phyloP scores from a whole-genome alignment of 352 stramenopile genomes.

The Paralagenidium karlingii region DNA sequence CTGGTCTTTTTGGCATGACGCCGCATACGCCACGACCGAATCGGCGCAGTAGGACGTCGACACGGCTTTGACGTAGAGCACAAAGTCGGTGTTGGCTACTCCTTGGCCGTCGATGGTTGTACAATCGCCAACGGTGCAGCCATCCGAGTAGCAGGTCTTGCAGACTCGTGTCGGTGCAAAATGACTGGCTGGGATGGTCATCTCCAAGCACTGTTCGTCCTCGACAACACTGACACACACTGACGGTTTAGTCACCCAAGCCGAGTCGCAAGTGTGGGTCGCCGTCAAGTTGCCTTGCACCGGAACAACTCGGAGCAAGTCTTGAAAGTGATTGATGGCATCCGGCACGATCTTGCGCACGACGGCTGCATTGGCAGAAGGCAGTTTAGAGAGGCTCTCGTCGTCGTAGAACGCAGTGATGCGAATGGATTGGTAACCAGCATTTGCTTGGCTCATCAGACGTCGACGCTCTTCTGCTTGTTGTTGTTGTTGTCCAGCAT shows the following conservation, averaged over 20 bases:
- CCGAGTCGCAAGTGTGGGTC: slow-evolving; percentile 35
- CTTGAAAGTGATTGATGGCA: slow-evolving; percentile 43
- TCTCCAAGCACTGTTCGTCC: slow-evolving; percentile 54
- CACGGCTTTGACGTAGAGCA: slow-evolving; percentile 51
- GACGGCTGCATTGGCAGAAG: slow-evolving; percentile 15
- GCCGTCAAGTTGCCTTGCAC: slow-evolving; percentile 50
- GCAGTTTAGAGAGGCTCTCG: slow-evolving; percentile 19
- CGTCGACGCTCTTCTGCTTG: too few species aligned
- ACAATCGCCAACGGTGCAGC: slow-evolving; percentile 28
- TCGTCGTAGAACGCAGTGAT: slow-evolving; percentile 62
- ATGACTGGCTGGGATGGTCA: slow-evolving; percentile 45
- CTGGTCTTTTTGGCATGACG: slow-evolving; percentile 75
- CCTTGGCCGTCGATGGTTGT: slow-evolving; percentile 14
- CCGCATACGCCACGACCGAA: slow-evolving; percentile 55
- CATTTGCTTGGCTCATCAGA: slow-evolving; percentile 3
- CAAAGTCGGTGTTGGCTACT: slow-evolving; percentile 38
- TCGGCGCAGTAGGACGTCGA: slow-evolving; percentile 32
- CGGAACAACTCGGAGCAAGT: slow-evolving; percentile 38
- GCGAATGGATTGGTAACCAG: slow-evolving; percentile 30
- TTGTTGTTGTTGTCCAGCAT: too few species aligned
- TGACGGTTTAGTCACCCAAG: slow-evolving; percentile 35
- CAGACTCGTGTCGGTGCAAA: slow-evolving; percentile 40
- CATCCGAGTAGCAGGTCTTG: slow-evolving; percentile 19
- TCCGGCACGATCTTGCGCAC: slow-evolving; percentile 50
- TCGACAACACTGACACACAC: slow-evolving; percentile 40